These are phyloP conservation scores for Pyrenophora teres DNA, from an alignment of 2,329 filamentous ascomycete genomes.

Conservation along the genomic window DNA sequence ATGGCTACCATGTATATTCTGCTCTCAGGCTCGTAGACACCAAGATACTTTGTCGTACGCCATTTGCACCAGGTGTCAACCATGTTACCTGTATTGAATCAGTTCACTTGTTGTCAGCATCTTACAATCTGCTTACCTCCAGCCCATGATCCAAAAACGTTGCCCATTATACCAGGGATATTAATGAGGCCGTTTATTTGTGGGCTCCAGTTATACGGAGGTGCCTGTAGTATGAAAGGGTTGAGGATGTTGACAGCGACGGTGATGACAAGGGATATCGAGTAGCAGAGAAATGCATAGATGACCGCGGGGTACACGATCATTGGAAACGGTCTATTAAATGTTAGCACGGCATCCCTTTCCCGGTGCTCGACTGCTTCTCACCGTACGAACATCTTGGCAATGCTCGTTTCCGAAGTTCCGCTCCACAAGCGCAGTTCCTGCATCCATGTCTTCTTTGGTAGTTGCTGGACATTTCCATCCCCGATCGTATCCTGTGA, in stretches of 20 bases:
- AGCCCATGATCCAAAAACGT: conserved; percentile 49
- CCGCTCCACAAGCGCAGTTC: conserved; percentile 44
- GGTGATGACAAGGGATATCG: conserved; percentile 46
- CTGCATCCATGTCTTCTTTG: conserved; percentile 43
- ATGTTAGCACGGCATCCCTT: background rate
- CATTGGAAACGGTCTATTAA: conserved; percentile 43
- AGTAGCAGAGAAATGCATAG: conserved; percentile 46
- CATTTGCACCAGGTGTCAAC: conserved; percentile 52
- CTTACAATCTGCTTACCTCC: conserved; percentile 29
- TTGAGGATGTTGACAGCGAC: conserved; percentile 49
- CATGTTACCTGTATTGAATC: conserved; percentile 41
- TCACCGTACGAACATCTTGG: conserved; percentile 40
- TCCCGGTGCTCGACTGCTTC: background rate
- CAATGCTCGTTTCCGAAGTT: conserved; percentile 35
- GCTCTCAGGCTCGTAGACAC: conserved; percentile 54
- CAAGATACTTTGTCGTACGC: conserved; percentile 48
- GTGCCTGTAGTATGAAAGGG: conserved; percentile 48
- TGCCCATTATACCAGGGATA: conserved; percentile 50
- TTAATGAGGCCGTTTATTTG: conserved; percentile 49
- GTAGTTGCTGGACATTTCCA: conserved; percentile 12
- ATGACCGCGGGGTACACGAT: conserved; percentile 47
- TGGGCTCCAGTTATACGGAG: conserved; percentile 46
- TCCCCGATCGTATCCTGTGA: background rate
- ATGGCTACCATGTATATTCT: conserved; percentile 50
- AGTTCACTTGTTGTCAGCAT: background rate